Conservation (phyloP, 1,139 yeast species). For the Saccharomyces hybrid region DNA sequence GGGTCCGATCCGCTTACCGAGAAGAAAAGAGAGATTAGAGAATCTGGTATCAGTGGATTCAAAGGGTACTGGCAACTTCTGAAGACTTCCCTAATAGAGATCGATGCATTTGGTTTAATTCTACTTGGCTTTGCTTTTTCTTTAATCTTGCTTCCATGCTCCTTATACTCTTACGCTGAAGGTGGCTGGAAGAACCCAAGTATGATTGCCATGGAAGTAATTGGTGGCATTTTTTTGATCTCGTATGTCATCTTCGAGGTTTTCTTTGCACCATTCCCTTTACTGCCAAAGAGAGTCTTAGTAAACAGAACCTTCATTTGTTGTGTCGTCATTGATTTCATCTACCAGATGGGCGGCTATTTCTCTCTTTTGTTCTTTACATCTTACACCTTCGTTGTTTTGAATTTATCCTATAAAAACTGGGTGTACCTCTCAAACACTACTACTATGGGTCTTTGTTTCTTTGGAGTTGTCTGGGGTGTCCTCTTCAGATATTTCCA, state of each 20-base stretch:
- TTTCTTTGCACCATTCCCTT: conserved; percentile 32
- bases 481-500: conserved; percentile 29
- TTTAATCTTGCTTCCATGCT: conserved; percentile 34
- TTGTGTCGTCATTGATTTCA: conserved; percentile 30
- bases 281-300: conserved; percentile 34
- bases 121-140: conserved; percentile 35
- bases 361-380: conserved; percentile 27
- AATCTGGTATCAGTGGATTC: background rate
- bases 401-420: conserved; percentile 27
- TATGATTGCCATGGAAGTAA: conserved; percentile 36
- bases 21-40: background rate
- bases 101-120: conserved; percentile 35
- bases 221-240: conserved; percentile 33
- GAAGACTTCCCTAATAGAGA: conserved; percentile 25
- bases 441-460: conserved; percentile 33
- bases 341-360: conserved; percentile 29
- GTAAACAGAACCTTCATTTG: conserved; percentile 33
- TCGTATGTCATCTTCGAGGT: conserved; percentile 29
- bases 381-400: conserved; percentile 28
- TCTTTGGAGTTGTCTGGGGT: conserved; percentile 35
- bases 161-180: conserved; percentile 30
- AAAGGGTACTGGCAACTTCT: conserved; percentile 5
- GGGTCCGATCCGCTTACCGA: background rate
- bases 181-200: conserved; percentile 35
- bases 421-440: conserved; percentile 36